These are phyloP conservation scores for Rhodotorula sp. DNA, from an alignment of 1,284 basidiomycete genomes.

Conservation along the genomic window DNA sequence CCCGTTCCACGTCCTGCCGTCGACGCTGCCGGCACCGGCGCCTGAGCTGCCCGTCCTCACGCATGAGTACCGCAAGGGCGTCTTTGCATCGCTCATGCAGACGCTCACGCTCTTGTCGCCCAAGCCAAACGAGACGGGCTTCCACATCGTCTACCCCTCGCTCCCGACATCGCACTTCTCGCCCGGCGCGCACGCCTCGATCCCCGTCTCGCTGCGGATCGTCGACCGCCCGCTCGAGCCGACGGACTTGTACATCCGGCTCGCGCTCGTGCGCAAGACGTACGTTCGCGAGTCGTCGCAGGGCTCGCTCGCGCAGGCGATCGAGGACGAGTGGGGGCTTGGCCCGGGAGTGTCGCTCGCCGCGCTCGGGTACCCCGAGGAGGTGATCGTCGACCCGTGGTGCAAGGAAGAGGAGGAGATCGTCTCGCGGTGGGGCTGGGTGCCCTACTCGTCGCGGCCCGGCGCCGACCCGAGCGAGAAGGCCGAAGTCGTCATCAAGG, in stretches of 20 bases:
- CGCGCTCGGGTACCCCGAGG: constrained; percentile 44
- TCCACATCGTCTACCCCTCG: constrained; percentile 47
- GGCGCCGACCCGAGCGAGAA: constrained; percentile 46
- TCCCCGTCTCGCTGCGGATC: constrained; percentile 47
- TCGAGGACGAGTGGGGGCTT: constrained; percentile 43
- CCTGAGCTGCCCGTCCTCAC: constrained; percentile 45
- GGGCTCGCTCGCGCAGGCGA: constrained; percentile 32
- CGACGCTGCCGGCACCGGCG: constrained; percentile 45
- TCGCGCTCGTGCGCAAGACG: constrained; percentile 47
- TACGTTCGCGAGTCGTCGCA: constrained; percentile 47
- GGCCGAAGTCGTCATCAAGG: constrained; percentile 46
- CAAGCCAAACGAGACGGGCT: constrained; percentile 42
- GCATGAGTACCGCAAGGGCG: constrained; percentile 44
- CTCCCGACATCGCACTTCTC: constrained; percentile 48
- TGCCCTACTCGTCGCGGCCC: constrained; percentile 48
- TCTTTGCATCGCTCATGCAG: constrained; percentile 43
- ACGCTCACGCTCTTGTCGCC: constrained; percentile 43
- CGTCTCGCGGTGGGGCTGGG: constrained; percentile 51
- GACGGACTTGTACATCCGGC: constrained; percentile 49
- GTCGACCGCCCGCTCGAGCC: constrained; percentile 48
- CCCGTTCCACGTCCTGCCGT: constrained; percentile 49
- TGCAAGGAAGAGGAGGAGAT: constrained; percentile 53
- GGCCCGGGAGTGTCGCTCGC: constrained; percentile 28
- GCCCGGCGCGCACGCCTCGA: constrained; percentile 45
- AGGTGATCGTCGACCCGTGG: constrained; percentile 46